A percentile compares a stretch with the other conserved stretches of the same genome.
Evolutionary conservation across 257 asterid species (phyloP).

Genomic region (Scutellaria minor): DNA sequence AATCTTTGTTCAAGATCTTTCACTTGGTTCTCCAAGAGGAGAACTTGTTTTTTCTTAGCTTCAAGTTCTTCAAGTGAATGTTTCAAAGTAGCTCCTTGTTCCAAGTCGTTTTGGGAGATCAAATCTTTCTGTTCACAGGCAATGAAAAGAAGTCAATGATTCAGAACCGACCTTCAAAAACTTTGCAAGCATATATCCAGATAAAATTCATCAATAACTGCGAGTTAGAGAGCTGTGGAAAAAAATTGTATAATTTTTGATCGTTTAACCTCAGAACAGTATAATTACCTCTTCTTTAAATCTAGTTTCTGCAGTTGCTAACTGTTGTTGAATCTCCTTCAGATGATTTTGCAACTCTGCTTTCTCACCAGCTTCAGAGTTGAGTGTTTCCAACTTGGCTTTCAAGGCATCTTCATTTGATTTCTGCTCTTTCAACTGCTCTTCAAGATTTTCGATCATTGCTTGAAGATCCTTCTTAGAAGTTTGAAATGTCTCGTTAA

Average conservation of each 20-base stretch:
- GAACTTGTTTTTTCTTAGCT: slow-evolving; percentile 59
- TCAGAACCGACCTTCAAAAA: neutral
- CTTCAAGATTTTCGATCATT: slow-evolving; percentile 66
- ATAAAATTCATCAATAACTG: neutral
- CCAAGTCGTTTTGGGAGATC: slow-evolving; percentile 55
- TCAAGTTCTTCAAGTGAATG: slow-evolving; percentile 61
- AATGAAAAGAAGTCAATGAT: slow-evolving; percentile 15
- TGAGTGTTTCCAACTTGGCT: slow-evolving; percentile 58
- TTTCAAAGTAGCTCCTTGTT: slow-evolving; percentile 61
- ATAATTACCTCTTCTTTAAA: slow-evolving; percentile 58
- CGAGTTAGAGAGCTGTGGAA: neutral
- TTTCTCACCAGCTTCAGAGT: slow-evolving; percentile 57
- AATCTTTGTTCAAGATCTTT: slow-evolving; percentile 65
- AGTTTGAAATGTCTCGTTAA: slow-evolving; percentile 66
- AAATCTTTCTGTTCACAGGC: slow-evolving; percentile 59
- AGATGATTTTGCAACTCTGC: slow-evolving; percentile 56
- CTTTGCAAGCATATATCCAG: neutral
- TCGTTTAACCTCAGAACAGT: slow-evolving; percentile 20
- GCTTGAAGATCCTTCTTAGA: slow-evolving; percentile 77
- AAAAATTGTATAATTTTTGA: slow-evolving; percentile 1
- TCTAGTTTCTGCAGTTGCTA: slow-evolving; percentile 55
- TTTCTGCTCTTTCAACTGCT: slow-evolving; percentile 70
- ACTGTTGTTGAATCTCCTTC: slow-evolving; percentile 67
- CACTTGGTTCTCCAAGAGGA: slow-evolving; percentile 54
- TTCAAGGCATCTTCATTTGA: slow-evolving; percentile 61